phyloP scores from a whole-genome alignment of 176 grass and related monocot genomes.

The Juncus inflexus region DNA sequence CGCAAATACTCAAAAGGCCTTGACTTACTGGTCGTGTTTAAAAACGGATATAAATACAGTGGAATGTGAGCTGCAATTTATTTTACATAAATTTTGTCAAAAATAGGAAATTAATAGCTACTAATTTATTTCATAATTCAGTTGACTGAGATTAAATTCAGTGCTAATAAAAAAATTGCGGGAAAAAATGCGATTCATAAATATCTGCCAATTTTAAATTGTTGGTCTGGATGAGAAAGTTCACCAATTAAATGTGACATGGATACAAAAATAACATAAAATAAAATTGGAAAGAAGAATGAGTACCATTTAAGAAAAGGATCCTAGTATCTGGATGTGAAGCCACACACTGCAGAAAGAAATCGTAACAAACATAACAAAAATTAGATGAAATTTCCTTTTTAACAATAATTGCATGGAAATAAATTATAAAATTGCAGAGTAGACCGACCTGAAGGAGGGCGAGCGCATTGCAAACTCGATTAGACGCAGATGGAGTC shows the following conservation, averaged over 20 bases:
- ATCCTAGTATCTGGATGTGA: constrained; percentile 66
- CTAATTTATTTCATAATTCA: too few species aligned
- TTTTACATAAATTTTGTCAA: neutral
- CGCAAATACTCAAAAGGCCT: constrained; percentile 67
- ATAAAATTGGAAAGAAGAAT: constrained; percentile 4
- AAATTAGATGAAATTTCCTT: constrained; percentile 7
- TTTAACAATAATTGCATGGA: constrained; percentile 9
- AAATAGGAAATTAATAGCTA: neutral
- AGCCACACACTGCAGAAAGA: constrained; percentile 59
- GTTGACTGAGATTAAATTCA: too few species aligned
- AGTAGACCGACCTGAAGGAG: constrained; percentile 66
- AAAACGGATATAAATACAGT: constrained; percentile 51
- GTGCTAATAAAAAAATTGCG: too few species aligned
- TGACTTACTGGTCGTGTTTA: constrained; percentile 47
- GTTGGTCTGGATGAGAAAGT: neutral
- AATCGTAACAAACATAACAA: constrained; percentile 7
- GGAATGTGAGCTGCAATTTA: constrained; percentile 48
- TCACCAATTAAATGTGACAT: constrained; percentile 5
- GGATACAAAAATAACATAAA: constrained; percentile 1
- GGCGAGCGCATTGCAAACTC: constrained; percentile 74
- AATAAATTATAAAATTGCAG: neutral
- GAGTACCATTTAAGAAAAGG: constrained; percentile 66
- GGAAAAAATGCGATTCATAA: constrained; percentile 19
- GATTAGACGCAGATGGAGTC: constrained; percentile 46
- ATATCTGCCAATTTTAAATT: too few species aligned